Percentiles rank a stretch among this genome's conserved stretches.
These are phyloP conservation scores for Podospora anserina DNA, from an alignment of 495 filamentous ascomycete genomes.

Conservation along the genomic window DNA sequence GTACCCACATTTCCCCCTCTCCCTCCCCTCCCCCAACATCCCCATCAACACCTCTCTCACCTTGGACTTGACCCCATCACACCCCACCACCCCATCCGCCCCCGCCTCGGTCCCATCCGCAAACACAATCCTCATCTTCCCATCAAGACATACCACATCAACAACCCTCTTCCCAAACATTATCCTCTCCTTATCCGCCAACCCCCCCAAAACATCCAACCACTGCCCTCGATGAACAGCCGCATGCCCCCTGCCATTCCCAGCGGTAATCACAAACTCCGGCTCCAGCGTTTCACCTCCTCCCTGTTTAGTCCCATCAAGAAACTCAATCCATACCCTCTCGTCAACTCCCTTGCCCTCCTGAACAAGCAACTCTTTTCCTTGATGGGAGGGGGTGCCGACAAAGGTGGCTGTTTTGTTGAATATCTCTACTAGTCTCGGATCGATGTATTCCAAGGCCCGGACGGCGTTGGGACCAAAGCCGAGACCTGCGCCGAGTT, in stretches of 20 bases:
- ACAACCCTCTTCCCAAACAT: slow-evolving; percentile 47
- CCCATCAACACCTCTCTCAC: slow-evolving; percentile 48
- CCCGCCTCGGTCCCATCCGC: slow-evolving; percentile 51
- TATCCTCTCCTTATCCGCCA: slow-evolving; percentile 47
- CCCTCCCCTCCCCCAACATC: background rate
- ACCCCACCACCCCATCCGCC: slow-evolving; percentile 56
- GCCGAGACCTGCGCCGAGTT: slow-evolving; percentile 62
- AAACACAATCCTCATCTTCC: slow-evolving; percentile 49
- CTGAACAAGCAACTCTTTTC: background rate
- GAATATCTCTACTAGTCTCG: slow-evolving; percentile 10
- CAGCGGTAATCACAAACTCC: slow-evolving; percentile 26
- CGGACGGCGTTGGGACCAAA: slow-evolving; percentile 58
- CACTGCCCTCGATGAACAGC: slow-evolving; percentile 58
- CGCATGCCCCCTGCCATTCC: slow-evolving; percentile 23
- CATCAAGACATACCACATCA: slow-evolving; percentile 25
- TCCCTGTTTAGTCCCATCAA: slow-evolving; percentile 17
- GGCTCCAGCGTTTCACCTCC: slow-evolving; percentile 8
- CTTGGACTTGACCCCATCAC: slow-evolving; percentile 57
- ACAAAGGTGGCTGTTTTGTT: slow-evolving; percentile 22
- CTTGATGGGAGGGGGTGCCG: background rate
- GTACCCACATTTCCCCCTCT: slow-evolving; percentile 40
- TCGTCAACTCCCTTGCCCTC: slow-evolving; percentile 4
- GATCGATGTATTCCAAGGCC: slow-evolving; percentile 46
- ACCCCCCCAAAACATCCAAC: slow-evolving; percentile 54
- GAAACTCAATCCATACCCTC: slow-evolving; percentile 24